Evolutionary conservation across 2,329 filamentous ascomycete genomes (phyloP).

Genomic region (Lithohypha guttulata): DNA sequence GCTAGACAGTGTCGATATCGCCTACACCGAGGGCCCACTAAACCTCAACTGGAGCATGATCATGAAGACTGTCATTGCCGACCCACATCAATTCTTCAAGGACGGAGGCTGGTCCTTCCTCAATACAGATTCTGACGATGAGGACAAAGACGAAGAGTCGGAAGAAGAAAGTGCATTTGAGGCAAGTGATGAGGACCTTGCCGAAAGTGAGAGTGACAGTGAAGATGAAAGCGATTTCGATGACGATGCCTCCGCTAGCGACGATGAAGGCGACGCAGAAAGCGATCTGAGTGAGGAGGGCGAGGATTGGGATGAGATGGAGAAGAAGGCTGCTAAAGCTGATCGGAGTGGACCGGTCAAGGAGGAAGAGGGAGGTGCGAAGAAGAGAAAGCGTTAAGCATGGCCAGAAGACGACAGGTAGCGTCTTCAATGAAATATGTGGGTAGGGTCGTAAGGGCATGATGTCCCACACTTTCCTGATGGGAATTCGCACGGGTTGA

Average conservation of each 20-base stretch:
- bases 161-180: conserved; percentile 90
- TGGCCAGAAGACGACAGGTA: too few species aligned
- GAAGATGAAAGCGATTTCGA: conserved; percentile 92
- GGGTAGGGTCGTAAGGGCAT: too few species aligned
- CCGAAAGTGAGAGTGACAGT: conserved; percentile 54
- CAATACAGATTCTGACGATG: conserved; percentile 74
- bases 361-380: conserved; percentile 36
- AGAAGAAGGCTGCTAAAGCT: conserved; percentile 24
- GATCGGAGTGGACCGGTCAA: conserved; percentile 33
- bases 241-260: conserved; percentile 66
- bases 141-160: conserved; percentile 57
- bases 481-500: too few species aligned
- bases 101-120: conserved; percentile 96
- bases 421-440: too few species aligned
- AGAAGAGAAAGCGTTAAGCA: conserved; percentile 30
- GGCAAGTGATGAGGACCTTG: conserved; percentile 72
- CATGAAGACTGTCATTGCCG: conserved; percentile 95
- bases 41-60: conserved; percentile 99
- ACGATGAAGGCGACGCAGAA: conserved; percentile 39
- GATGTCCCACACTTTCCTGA: too few species aligned
- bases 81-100: conserved; percentile 87
- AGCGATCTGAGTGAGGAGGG: conserved; percentile 27
- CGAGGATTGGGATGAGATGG: conserved; percentile 24
- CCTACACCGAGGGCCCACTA: conserved; percentile 84
- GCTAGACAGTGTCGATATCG: conserved; percentile 90